Evolutionary conservation across 1,139 yeast genomes (phyloP).

Genomic region (Barnettozyma hawaiiensis): DNA sequence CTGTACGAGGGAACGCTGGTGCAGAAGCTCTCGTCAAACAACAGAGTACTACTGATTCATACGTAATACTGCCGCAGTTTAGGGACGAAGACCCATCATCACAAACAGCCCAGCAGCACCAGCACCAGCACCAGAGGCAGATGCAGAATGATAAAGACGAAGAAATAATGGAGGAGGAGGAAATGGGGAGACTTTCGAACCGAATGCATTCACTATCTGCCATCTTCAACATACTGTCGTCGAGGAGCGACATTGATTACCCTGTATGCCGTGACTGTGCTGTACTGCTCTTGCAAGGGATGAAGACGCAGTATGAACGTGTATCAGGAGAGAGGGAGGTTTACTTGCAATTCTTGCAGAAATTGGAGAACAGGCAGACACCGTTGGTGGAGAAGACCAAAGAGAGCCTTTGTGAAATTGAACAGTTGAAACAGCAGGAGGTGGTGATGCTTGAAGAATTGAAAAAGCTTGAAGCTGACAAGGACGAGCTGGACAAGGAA

Average conservation of each 20-base stretch:
- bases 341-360: conserved; percentile 66
- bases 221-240: conserved; percentile 60
- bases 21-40: conserved; percentile 15
- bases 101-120: conserved; percentile 5
- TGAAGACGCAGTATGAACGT: conserved; percentile 68
- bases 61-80: conserved; percentile 27
- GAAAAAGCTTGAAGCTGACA: conserved; percentile 39
- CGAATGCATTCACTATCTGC: conserved; percentile 46
- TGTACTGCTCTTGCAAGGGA: conserved; percentile 54
- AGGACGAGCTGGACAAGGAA: conserved; percentile 37
- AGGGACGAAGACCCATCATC: conserved; percentile 13
- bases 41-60: conserved; percentile 24
- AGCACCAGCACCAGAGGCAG: not conserved
- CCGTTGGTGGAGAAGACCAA: conserved; percentile 34
- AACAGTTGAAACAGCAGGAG: conserved; percentile 34
- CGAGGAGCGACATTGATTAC: conserved; percentile 73
- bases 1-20: conserved; percentile 4
- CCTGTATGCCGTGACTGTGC: conserved; percentile 92
- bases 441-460: conserved; percentile 36
- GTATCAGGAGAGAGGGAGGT: conserved; percentile 73
- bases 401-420: conserved; percentile 30
- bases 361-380: conserved; percentile 50
- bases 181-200: conserved; percentile 31
- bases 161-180: conserved; percentile 14
- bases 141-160: conserved; percentile 19